Percentiles rank a stretch among this genome's conserved stretches.
Evolutionary conservation across 2,329 filamentous ascomycete species (phyloP).

Genomic region (Huntiella decipiens): DNA sequence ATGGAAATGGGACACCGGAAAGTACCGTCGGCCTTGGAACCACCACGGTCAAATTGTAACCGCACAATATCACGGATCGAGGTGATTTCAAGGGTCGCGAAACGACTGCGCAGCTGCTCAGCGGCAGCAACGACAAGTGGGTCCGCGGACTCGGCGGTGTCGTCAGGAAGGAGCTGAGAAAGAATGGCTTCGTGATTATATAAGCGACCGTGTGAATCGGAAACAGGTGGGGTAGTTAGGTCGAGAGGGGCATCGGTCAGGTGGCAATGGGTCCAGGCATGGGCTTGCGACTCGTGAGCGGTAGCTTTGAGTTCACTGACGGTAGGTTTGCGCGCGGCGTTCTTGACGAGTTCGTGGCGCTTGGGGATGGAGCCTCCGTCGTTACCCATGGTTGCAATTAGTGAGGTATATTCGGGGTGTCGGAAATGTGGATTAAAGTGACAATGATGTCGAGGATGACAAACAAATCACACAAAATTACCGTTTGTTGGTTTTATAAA

Average conservation of each 20-base stretch:
- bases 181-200: conserved; percentile 93
- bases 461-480: neutral
- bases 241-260: conserved; percentile 62
- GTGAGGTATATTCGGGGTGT: neutral
- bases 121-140: conserved; percentile 15
- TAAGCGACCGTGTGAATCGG: conserved; percentile 63
- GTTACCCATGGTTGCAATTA: conserved; percentile 59
- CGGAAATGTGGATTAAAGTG: too few species aligned
- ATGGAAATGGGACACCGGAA: conserved; percentile 78
- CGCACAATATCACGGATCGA: conserved; percentile 74
- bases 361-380: conserved; percentile 94
- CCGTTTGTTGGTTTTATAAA: neutral
- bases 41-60: conserved; percentile 47
- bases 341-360: conserved; percentile 86
- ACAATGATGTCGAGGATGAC: too few species aligned
- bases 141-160: conserved; percentile 31
- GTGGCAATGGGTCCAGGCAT: conserved; percentile 75
- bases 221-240: conserved; percentile 48
- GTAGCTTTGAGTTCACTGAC: conserved; percentile 77
- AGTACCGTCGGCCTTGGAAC: conserved; percentile 21
- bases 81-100: conserved; percentile 43
- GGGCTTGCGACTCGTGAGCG: conserved; percentile 63
- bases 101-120: conserved; percentile 18
- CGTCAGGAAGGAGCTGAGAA: conserved; percentile 31
- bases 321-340: conserved; percentile 66